Evolutionary conservation across 2,329 filamentous ascomycete species (phyloP), one percentile per base, ranked within the genome.

Genomic region (Stagonosporopsis chrysanthemi): DNA sequence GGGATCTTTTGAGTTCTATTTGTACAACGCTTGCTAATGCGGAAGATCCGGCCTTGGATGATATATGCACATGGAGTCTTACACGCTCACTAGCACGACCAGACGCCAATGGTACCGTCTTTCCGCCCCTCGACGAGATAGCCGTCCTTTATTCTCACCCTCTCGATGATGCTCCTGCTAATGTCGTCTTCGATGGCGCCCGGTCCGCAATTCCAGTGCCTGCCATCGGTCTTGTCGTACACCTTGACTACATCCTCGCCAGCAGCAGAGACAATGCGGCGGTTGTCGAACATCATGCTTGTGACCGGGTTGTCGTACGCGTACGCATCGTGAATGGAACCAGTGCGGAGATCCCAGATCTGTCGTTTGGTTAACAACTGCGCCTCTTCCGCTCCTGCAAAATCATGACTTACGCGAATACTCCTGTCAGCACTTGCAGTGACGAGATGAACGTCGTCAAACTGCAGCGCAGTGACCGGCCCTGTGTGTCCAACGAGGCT

Each of bases 321-420:
- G 76, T 93, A 99, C 17, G 94, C 95, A 75, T 99, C 95, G 75
- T 90, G 90, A 67, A 99, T 97, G 31, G 92, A 93, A 42, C 95
- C 95, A 12, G 92, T 98, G 52, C 95, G 90, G 54, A 99, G 89
- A 78, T 99, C 95, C 95, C 95, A 99, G 74, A 99, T 98, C 93
- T 98, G 72, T 23, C 4, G 47, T 28, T n/a, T 6, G 6, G 24
- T 63, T 57, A 63, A 69, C 78, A 65, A 29, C 48, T 26, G 28
- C 15, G 43, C 12, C 39, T 38, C 33, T 7, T 8, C 5, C 19
- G 12, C 9, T 23, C 2, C 14, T 22, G 15, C 23, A 11, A 31
- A 3, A 41, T 8, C 31, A 33, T 28, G 26, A 84, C 92, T 85
- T 84, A 98, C 94, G 79, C 95, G 84, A 74, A 99, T 91, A 75